A percentile compares a stretch with the other conserved stretches of the same genome.
These are phyloP conservation scores for Aspergillus haitiensis DNA, from an alignment of 495 filamentous ascomycete genomes.

Conservation along the genomic window DNA sequence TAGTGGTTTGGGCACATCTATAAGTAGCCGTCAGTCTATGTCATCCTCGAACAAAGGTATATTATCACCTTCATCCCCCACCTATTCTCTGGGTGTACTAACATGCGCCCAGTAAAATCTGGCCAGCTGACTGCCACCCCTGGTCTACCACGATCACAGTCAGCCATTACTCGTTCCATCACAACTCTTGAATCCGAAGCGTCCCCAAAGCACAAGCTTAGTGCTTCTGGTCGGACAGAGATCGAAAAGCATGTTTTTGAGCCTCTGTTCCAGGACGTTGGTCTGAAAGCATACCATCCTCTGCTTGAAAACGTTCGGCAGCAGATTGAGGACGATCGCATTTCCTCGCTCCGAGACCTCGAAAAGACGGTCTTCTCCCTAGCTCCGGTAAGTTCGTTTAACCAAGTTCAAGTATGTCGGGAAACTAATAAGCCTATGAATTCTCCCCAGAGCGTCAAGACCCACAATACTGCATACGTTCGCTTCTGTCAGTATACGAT, in stretches of 20 bases:
- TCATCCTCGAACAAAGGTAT: slow-evolving; percentile 24
- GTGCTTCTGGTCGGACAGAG: slow-evolving; percentile 50
- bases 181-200: slow-evolving; percentile 28
- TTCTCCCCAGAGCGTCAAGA: slow-evolving; percentile 64
- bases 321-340: slow-evolving; percentile 76
- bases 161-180: slow-evolving; percentile 48
- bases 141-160: slow-evolving; percentile 26
- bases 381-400: slow-evolving; percentile 75
- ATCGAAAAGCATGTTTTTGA: slow-evolving; percentile 58
- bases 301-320: slow-evolving; percentile 71
- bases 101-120: slow-evolving; percentile 25
- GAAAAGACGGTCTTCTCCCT: slow-evolving; percentile 87
- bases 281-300: slow-evolving; percentile 74
- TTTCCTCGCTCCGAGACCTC: slow-evolving; percentile 81
- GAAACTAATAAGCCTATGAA: slow-evolving; percentile 38
- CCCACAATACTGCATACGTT: slow-evolving; percentile 66
- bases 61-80: slow-evolving; percentile 15
- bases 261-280: slow-evolving; percentile 54
- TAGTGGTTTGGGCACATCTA: slow-evolving; percentile 59
- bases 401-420: slow-evolving; percentile 23
- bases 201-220: slow-evolving; percentile 44
- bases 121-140: slow-evolving; percentile 23
- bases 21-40: slow-evolving; percentile 37
- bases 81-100: slow-evolving; percentile 5
- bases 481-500: slow-evolving; percentile 85